Evolutionary conservation across 148 eudicot genomes (phyloP), one percentile per base, ranked within the genome.

Genomic region (Beta vulgaris): DNA sequence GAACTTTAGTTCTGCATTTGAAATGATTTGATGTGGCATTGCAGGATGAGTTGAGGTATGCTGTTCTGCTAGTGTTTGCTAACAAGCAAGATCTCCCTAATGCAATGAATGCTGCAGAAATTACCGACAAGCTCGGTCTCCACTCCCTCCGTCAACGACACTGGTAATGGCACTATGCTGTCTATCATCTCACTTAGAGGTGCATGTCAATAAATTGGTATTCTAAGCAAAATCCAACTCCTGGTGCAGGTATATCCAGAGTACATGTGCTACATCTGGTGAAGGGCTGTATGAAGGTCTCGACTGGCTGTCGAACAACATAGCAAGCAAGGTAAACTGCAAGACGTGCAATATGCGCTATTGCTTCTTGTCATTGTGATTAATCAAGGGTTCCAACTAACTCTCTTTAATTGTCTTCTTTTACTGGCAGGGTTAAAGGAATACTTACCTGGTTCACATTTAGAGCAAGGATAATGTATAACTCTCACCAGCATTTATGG

Each of bases 291-390:
- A 89, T 19, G 92, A 89, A 74, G 92, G 92, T 53, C 78, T 89
- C 21, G 92, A 89, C 85, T 89, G 92, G 92, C 88, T 89, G 70
- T 89, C 92, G 21, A 89, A 87, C 87, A 89, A 89, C 85, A 89
- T 89, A 74, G 90, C 92, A 21, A 85, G 73, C 86, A 89, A n/a
- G 92, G 92, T 86, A 63, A 67, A 1, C 16, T 19, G 29, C 18
- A 32, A 0, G 0, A 28, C 21, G 21, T 55, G 57, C 10, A n/a
- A n/a, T n/a, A n/a, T n/a, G n/a, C n/a, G n/a, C n/a, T n/a, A n/a
- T n/a, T n/a, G n/a, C n/a, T n/a, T n/a, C n/a, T n/a, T 70, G 15
- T 21, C 40, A 70, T 32, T 1, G 18, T 18, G 40, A 65, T 36
- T 36, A 62, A 48, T 6, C 2, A 39, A 36, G 28, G 53, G 53